Base-by-base conservation (phyloP, 176 grass and related monocot genomes). In the Rhipidocladum racemiflorum region DNA sequence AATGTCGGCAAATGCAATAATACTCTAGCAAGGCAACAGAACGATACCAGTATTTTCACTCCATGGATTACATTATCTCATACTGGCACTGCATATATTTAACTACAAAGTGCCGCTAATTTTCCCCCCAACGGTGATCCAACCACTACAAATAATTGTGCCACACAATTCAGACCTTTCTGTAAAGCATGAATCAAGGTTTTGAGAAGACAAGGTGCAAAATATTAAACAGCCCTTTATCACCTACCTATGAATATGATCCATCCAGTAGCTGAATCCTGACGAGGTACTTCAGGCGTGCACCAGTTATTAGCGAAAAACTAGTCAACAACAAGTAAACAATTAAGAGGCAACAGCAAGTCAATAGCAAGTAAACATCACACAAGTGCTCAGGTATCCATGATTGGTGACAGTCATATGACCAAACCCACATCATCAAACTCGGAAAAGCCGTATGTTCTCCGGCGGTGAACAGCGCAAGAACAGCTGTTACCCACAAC, bases 401-500 rank as follows among this genome's bases (percentile, higher is more conserved):
- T 48, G 80, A 30, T 62, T 48, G 59, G 28, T 57, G 35, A 65
- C 80, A 43, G 23, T 81, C 80, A 77, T 43, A 46, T 61, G 11
- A 74, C 38, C 82, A 69, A 30, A 53, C 9, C 50, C 87, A 25
- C 14, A 77, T 74, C 48, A 46, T 18, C 76, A 68, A 66, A 40
- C 40, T 18, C 42, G 21, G 42, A 66, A 84, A 60, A 53, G 24
- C 65, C 70, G 24, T 85, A 63, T 79, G 70, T 75, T 81, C 9
- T 6, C 66, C 18, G 76, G 54, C 61, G 29, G 35, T 81, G 70
- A 80, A 53, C 43, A 89, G 76, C 61, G 12, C 46, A 21, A 63
- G 20, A 81, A 81, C 62, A 85, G 87, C 70, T 85, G 82, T 81
- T 75, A 74, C 14, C 69, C 81, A 89, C 63, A 75, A 32, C 59